Evolutionary conservation across 169 alveolate species (phyloP).

Genomic region (Plasmodium inui): DNA sequence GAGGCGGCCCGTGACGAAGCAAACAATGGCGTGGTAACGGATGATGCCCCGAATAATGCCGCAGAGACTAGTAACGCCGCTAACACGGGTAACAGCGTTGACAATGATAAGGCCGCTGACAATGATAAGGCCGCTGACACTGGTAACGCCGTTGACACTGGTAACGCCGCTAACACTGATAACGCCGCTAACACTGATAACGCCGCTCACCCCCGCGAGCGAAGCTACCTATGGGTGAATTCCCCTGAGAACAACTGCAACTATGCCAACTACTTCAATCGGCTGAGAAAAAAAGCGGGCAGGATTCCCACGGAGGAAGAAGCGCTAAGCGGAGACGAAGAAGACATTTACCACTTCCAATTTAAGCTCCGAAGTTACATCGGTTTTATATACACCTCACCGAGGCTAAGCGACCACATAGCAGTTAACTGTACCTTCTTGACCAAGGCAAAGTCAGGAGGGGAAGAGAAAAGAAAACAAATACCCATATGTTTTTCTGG

Average conservation of each 20-base stretch:
- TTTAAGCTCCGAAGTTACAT: conserved; percentile 56
- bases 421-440: conserved; percentile 62
- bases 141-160: too few relatives aligned
- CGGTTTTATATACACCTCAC: conserved; percentile 71
- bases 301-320: neutral
- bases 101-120: too few relatives aligned
- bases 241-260: neutral
- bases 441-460: neutral
- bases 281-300: conserved; percentile 8
- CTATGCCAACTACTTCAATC: conserved; percentile 54
- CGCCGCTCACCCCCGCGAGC: neutral
- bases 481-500: conserved; percentile 31
- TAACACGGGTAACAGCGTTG: too few relatives aligned
- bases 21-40: too few relatives aligned
- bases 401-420: conserved; percentile 60
- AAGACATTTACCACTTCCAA: conserved; percentile 35
- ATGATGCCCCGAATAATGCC: too few relatives aligned
- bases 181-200: too few relatives aligned
- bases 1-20: neutral
- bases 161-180: too few relatives aligned
- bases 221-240: neutral
- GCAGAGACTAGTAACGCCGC: too few relatives aligned
- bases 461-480: neutral
- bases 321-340: neutral
- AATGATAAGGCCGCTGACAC: too few relatives aligned